phyloP scores from a whole-genome alignment of 371 early-diverging fungal species.

The Mucor racemosus region DNA sequence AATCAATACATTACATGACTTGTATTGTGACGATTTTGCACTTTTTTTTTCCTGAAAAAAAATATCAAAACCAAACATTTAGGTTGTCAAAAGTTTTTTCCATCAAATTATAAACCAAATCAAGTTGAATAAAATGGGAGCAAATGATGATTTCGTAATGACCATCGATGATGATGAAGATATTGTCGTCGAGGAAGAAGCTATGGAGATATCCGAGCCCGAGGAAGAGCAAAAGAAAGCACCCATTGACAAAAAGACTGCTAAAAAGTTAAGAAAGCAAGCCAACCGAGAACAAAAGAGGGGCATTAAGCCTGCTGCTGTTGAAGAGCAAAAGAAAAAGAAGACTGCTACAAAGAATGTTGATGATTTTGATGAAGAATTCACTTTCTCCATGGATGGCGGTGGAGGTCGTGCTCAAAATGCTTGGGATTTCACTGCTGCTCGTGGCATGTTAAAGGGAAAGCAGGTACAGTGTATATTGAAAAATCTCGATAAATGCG shows the following conservation, averaged over 20 bases:
- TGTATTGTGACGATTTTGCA: slow-evolving; percentile 4
- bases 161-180: slow-evolving; percentile 81
- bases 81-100: slow-evolving; percentile 14
- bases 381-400: slow-evolving; percentile 79
- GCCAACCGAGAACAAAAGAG: slow-evolving; percentile 17
- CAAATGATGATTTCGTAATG: slow-evolving; percentile 74
- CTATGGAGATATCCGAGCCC: slow-evolving; percentile 36
- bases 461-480: slow-evolving; percentile 41
- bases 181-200: slow-evolving; percentile 51
- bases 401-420: slow-evolving; percentile 59
- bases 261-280: slow-evolving; percentile 41
- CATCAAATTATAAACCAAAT: neutral
- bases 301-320: slow-evolving; percentile 13
- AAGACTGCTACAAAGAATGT: slow-evolving; percentile 28
- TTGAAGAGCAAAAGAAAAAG: slow-evolving; percentile 37
- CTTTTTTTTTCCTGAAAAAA: neutral
- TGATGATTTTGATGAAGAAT: slow-evolving; percentile 64
- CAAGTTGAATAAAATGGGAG: slow-evolving; percentile 10
- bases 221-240: slow-evolving; percentile 33
- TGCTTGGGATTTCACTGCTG: slow-evolving; percentile 85
- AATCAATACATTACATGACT: neutral
- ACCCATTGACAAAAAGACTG: slow-evolving; percentile 12
- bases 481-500: neutral
- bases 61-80: neutral
- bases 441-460: slow-evolving; percentile 73